Evolutionary conservation across 306 rosid genomes (phyloP).

Genomic region (Herpetospermum pedunculosum): DNA sequence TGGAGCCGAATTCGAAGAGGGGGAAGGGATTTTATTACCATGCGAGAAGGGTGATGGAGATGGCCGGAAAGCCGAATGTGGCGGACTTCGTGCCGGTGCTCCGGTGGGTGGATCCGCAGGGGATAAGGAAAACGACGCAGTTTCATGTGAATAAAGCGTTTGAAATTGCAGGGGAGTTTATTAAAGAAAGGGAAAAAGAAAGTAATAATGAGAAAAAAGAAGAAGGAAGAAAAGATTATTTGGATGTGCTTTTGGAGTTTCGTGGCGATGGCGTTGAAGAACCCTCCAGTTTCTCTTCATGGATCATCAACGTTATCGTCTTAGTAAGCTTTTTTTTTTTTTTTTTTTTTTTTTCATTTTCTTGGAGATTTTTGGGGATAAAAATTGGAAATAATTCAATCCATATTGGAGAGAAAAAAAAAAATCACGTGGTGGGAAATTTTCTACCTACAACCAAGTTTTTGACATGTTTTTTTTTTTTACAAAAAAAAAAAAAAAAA

Average conservation of each 20-base stretch:
- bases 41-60: conserved; percentile 59
- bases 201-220: not conserved
- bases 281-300: conserved; percentile 26
- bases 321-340: conserved; percentile 20
- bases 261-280: conserved; percentile 34
- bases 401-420: too few relatives aligned
- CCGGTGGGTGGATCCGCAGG: conserved; percentile 65
- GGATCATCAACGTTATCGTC: conserved; percentile 52
- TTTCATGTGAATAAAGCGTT: conserved; percentile 59
- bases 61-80: conserved; percentile 66
- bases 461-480: too few relatives aligned
- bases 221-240: conserved; percentile 33
- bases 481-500: too few relatives aligned
- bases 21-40: conserved; percentile 54
- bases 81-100: conserved; percentile 59
- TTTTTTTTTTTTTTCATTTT: not conserved
- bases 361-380: not conserved
- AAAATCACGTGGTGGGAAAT: too few relatives aligned
- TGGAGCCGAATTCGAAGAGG: conserved; percentile 45
- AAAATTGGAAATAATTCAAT: too few relatives aligned
- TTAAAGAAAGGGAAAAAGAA: conserved; percentile 29
- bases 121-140: conserved; percentile 55
- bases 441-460: too few relatives aligned
- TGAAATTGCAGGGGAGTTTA: conserved; percentile 56
- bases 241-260: conserved; percentile 62